phyloP scores from a whole-genome alignment of 2,329 filamentous ascomycete genomes.

The Sporothrix curviconia region DNA sequence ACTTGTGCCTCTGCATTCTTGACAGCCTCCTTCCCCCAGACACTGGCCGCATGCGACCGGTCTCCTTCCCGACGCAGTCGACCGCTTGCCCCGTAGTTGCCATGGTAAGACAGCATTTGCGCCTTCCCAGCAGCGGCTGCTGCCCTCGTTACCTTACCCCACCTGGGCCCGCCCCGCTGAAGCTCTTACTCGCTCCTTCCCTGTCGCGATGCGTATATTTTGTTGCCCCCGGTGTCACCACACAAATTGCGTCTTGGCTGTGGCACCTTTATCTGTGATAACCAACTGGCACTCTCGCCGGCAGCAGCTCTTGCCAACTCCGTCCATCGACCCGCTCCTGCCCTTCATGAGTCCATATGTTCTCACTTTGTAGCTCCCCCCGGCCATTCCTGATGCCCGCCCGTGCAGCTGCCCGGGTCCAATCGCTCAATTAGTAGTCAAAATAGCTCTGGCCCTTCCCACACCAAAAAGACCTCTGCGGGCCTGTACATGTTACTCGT shows the following conservation, averaged over 20 bases:
- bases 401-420: slow-evolving; percentile 2
- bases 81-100: too few relatives aligned
- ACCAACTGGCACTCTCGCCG: not conserved
- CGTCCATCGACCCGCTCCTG: not conserved
- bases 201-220: not conserved
- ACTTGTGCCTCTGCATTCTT: not conserved
- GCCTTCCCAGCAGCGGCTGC: not conserved
- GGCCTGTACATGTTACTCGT: not conserved
- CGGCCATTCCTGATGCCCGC: not conserved
- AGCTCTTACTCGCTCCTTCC: not conserved
- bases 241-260: not conserved
- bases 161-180: not conserved
- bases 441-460: not conserved
- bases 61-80: not conserved
- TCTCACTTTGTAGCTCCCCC: not conserved
- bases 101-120: not conserved
- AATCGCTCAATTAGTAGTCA: slow-evolving; percentile 12
- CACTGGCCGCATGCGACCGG: slow-evolving; percentile 2
- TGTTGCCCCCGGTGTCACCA: slow-evolving; percentile 5
- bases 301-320: not conserved
- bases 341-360: not conserved
- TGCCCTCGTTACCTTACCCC: not conserved
- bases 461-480: not conserved
- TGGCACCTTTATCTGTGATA: slow-evolving; percentile 3
- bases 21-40: not conserved